Evolutionary conservation across 441 rosid genomes (phyloP).

Genomic region (Populus hybrid): DNA sequence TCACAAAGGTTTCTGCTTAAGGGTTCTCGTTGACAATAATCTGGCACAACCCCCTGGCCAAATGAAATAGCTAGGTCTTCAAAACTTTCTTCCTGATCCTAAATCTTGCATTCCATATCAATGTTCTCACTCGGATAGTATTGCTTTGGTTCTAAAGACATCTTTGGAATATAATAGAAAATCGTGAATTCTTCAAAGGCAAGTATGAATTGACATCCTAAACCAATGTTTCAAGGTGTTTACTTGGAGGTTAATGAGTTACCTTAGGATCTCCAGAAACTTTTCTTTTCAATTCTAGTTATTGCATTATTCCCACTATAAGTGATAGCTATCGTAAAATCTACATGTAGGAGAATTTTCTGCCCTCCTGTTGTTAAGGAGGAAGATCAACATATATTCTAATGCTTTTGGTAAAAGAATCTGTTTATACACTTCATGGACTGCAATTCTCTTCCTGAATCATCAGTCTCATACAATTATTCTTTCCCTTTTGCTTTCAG

Average conservation of each 20-base stretch:
- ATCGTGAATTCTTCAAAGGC: background rate
- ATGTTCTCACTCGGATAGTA: background rate
- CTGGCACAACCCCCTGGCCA: background rate
- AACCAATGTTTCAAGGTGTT: background rate
- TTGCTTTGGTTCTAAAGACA: background rate
- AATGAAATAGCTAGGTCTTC: background rate
- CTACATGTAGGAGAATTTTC: background rate
- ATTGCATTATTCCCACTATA: background rate
- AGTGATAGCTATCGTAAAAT: background rate
- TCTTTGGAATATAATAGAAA: background rate
- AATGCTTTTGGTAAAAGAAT: background rate
- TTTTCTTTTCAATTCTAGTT: background rate
- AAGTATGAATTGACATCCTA: background rate
- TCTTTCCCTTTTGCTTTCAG: slow-evolving; percentile 33
- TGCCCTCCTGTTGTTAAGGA: background rate
- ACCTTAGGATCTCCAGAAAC: background rate
- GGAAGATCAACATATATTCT: background rate
- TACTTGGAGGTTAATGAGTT: background rate
- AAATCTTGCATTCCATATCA: background rate
- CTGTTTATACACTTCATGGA: background rate
- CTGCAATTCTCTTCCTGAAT: background rate
- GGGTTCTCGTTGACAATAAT: background rate
- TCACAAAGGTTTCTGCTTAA: slow-evolving; percentile 1
- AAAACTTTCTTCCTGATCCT: background rate
- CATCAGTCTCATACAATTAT: background rate